These are phyloP conservation scores for Alternaria gaisen DNA, from an alignment of 2,329 filamentous ascomycete species.

Conservation along the genomic window DNA sequence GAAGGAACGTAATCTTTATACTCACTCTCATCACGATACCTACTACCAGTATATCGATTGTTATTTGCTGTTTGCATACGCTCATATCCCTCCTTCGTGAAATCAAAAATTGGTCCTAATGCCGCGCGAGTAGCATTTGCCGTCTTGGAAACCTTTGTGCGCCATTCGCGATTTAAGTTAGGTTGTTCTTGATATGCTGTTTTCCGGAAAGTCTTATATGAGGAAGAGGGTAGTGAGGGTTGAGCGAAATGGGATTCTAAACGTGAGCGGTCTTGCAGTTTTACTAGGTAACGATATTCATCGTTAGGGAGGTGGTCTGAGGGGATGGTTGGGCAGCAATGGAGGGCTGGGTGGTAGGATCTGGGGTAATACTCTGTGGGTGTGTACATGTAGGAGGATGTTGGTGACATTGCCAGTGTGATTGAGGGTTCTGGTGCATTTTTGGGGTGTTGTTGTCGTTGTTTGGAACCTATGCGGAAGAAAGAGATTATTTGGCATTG, in stretches of 20 bases:
- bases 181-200: conserved; percentile 11
- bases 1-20: conserved; percentile 16
- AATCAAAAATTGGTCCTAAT: conserved; percentile 19
- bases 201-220: neutral
- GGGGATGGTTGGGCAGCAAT: neutral
- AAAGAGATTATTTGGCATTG: neutral
- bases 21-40: neutral
- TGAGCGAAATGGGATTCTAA: conserved; percentile 15
- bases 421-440: neutral
- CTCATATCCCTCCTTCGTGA: conserved; percentile 9
- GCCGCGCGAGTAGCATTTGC: conserved; percentile 24
- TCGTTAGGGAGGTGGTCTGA: conserved; percentile 16
- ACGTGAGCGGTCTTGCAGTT: conserved; percentile 7
- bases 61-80: neutral
- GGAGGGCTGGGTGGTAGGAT: neutral
- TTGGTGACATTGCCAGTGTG: neutral
- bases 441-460: neutral
- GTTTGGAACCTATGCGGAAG: neutral
- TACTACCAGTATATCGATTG: neutral
- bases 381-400: neutral
- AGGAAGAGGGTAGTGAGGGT: neutral
- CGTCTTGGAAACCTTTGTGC: conserved; percentile 17
- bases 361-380: neutral
- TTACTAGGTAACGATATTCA: conserved; percentile 13
- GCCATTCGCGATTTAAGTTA: conserved; percentile 6